phyloP scores from a whole-genome alignment of 352 stramenopile genomes.

The Phytophthora vignae region DNA sequence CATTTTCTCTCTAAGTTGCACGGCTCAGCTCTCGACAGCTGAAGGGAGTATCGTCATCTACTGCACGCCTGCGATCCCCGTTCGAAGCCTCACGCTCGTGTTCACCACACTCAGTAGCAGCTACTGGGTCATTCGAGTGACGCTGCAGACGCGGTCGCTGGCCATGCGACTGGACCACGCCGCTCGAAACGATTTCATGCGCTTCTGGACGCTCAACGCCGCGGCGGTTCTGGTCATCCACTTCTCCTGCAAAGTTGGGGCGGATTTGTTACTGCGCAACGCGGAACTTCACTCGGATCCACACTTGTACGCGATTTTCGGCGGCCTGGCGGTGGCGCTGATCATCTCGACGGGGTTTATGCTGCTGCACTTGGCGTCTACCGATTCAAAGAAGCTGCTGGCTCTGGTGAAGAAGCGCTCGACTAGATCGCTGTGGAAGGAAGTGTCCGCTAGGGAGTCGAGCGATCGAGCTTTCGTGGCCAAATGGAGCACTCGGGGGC shows the following conservation, averaged over 20 bases:
- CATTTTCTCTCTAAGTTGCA: conserved; percentile 50
- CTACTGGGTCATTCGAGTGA: conserved; percentile 51
- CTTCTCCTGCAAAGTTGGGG: conserved; percentile 36
- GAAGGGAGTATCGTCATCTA: conserved; percentile 46
- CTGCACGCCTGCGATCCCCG: conserved; percentile 42
- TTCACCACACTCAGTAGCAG: conserved; percentile 50
- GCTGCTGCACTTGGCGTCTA: conserved; percentile 29
- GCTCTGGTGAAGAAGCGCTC: conserved; percentile 4
- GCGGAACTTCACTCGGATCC: conserved; percentile 43
- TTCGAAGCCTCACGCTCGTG: conserved; percentile 39
- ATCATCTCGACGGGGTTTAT: conserved; percentile 38
- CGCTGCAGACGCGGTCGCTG: conserved; percentile 39
- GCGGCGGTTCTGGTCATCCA: conserved; percentile 34
- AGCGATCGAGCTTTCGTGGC: conserved; percentile 32
- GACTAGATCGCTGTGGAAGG: conserved; percentile 1
- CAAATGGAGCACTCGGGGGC: conserved; percentile 30
- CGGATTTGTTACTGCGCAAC: conserved; percentile 37
- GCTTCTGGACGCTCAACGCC: conserved; percentile 34
- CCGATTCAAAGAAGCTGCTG: conserved; percentile 16
- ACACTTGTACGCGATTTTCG: conserved; percentile 51
- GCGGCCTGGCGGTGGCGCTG: conserved; percentile 35
- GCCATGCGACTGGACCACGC: conserved; percentile 35
- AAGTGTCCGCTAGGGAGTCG: conserved; percentile 12
- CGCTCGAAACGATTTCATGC: conserved; percentile 31
- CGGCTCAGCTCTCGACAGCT: conserved; percentile 32